Evolutionary conservation across 2,329 filamentous ascomycete species (phyloP).

Genomic region (Trichoderma atrobrunneum): DNA sequence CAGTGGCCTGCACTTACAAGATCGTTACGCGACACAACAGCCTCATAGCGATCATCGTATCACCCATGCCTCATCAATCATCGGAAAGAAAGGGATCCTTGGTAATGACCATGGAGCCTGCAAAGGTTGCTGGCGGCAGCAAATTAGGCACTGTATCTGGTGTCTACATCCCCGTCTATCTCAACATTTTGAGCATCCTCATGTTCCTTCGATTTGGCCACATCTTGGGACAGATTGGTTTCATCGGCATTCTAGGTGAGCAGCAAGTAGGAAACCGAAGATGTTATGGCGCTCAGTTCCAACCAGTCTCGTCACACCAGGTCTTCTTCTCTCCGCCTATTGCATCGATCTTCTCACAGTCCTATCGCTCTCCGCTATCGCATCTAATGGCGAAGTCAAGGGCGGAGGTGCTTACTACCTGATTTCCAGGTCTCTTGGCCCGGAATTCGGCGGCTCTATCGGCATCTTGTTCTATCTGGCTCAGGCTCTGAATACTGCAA

Average conservation of each 20-base stretch:
- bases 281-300: neutral
- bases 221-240: slow-evolving; percentile 75
- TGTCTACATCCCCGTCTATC: slow-evolving; percentile 82
- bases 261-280: slow-evolving; percentile 4
- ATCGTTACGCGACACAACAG: neutral
- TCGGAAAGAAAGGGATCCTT: slow-evolving; percentile 19
- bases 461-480: slow-evolving; percentile 87
- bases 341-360: slow-evolving; percentile 79
- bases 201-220: slow-evolving; percentile 91
- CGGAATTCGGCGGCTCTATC: slow-evolving; percentile 86
- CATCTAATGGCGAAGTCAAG: slow-evolving; percentile 84
- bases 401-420: slow-evolving; percentile 87
- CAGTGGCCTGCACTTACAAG: neutral
- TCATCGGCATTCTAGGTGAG: slow-evolving; percentile 76
- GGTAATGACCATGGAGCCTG: slow-evolving; percentile 34
- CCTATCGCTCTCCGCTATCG: slow-evolving; percentile 82
- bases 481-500: slow-evolving; percentile 80
- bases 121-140: slow-evolving; percentile 35
- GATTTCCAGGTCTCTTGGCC: slow-evolving; percentile 80
- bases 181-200: slow-evolving; percentile 85
- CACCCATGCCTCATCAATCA: slow-evolving; percentile 19
- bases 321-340: slow-evolving; percentile 73
- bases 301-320: slow-evolving; percentile 38
- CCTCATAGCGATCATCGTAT: neutral
- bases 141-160: slow-evolving; percentile 77